These are phyloP conservation scores for Sphagnum contortum DNA, from an alignment of 225 moss, liverwort and hornwort species.

Conservation along the genomic window DNA sequence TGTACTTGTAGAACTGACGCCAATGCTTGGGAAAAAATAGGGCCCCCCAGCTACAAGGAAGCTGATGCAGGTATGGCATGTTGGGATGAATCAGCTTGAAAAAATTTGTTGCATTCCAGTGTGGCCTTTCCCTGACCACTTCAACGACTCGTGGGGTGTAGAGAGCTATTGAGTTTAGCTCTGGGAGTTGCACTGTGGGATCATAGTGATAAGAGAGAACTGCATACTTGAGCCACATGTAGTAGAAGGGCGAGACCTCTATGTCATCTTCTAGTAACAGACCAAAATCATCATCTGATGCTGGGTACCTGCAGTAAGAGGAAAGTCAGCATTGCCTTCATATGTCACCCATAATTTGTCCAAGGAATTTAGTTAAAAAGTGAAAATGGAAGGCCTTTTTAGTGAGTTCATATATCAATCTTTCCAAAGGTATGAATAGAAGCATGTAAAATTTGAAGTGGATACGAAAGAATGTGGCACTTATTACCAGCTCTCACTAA, in stretches of 20 bases:
- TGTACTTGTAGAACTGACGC: slow-evolving; percentile 95
- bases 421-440: too few species aligned
- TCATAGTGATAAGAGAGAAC: slow-evolving; percentile 81
- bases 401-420: too few species aligned
- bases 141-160: slow-evolving; percentile 91
- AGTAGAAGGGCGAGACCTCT: slow-evolving; percentile 90
- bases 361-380: too few species aligned
- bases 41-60: slow-evolving; percentile 96
- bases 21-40: slow-evolving; percentile 78
- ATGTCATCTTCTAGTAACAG: slow-evolving; percentile 91
- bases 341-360: background rate
- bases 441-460: too few species aligned
- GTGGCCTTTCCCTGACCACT: slow-evolving; percentile 84
- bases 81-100: slow-evolving; percentile 65
- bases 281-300: slow-evolving; percentile 81
- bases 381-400: too few species aligned
- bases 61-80: slow-evolving; percentile 85
- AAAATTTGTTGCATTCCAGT: slow-evolving; percentile 75
- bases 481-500: slow-evolving; percentile 89
- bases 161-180: slow-evolving; percentile 82
- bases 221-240: slow-evolving; percentile 99
- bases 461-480: too few species aligned
- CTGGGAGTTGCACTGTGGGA: slow-evolving; percentile 60
- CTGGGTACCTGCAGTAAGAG: slow-evolving; percentile 33
- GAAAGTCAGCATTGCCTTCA: background rate